Evolutionary conservation across 2,329 filamentous ascomycete genomes (phyloP).

Genomic region (Teratosphaeriaceae sp.): DNA sequence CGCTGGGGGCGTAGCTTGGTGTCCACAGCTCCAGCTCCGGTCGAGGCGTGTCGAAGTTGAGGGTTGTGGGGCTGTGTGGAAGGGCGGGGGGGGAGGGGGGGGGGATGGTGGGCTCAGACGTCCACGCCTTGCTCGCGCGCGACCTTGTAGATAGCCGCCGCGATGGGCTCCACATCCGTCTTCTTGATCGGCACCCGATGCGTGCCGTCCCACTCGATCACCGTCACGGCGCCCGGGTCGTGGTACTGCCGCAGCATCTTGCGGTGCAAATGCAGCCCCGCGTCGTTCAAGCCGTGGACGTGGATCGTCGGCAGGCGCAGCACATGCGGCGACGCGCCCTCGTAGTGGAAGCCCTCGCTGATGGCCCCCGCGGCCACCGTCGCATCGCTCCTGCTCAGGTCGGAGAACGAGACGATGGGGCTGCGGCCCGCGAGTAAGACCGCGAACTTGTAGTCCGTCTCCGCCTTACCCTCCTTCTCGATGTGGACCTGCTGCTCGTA

Average conservation of each 20-base stretch:
- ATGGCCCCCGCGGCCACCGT: slow-evolving; percentile 37
- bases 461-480: slow-evolving; percentile 31
- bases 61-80: background rate
- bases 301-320: slow-evolving; percentile 57
- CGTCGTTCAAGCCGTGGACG: slow-evolving; percentile 58
- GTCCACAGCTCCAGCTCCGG: no score
- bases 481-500: slow-evolving; percentile 54
- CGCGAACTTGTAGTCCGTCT: slow-evolving; percentile 51
- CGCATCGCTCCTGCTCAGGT: slow-evolving; percentile 30
- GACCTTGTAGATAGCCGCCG: slow-evolving; percentile 46
- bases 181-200: slow-evolving; percentile 66
- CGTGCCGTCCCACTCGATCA: slow-evolving; percentile 67
- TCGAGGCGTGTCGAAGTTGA: no score
- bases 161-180: slow-evolving; percentile 55
- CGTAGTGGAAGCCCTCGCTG: slow-evolving; percentile 37
- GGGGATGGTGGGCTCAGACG: slow-evolving; percentile 12
- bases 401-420: slow-evolving; percentile 51
- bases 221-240: slow-evolving; percentile 43
- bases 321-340: slow-evolving; percentile 41
- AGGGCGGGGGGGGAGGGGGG: background rate
- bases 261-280: slow-evolving; percentile 53
- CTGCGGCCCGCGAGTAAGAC: slow-evolving; percentile 56
- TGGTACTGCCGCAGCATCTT: slow-evolving; percentile 55
- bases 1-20: slow-evolving; percentile 12
- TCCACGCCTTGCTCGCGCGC: slow-evolving; percentile 44